Base-by-base conservation (phyloP, 192 early-diverging fungal species). In the Linnemannia exigua region DNA sequence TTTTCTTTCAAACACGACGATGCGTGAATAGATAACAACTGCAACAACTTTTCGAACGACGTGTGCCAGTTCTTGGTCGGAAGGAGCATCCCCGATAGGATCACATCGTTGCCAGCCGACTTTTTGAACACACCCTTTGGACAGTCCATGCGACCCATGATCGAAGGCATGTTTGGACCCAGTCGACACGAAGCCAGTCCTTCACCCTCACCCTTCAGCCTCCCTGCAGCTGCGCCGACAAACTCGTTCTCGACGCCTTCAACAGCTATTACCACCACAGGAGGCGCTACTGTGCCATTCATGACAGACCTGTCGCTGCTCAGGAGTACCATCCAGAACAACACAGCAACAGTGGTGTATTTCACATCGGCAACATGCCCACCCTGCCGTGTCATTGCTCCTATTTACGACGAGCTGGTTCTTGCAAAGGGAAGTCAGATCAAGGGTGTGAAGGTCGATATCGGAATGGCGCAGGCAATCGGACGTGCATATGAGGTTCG, bases 31-130 rank as follows among this genome's bases (percentile, higher is more conserved):
- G 92, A 98, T 75, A 94, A 95, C 86, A 98, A 98, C 87, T 98
- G 97, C 91, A 98, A 95, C 79, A 92, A 87, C 20, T 96, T 97
- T 70, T 90, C 93, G 15, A 92, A 95, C 70, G 94, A 95, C 70
- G 85, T 96, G 0, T 96, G 95, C 79, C 90, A 95, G 67, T 97
- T 97, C 77, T 89, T 98, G 44, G 93, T 94, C 1, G 97, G 96
- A 31, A 84, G 87, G 74, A 77, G 82, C 5, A 98, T 98, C 75
- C 97, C 97, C 4, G 63, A 71, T 31, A 89, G 95, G 52, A 98
- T 98, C 46, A 95, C 91, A 15, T 91, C 90, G 25, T 81, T 98
- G 46, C 95, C 96, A 9, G 90, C 90, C 11, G 94, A 94, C 67
- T 92, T 92, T 66, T 70, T 95, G 70, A 88, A 82, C 70, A 94